phyloP scores from a whole-genome alignment of 495 filamentous ascomycete species.

The Hyaloscypha bicolor region DNA sequence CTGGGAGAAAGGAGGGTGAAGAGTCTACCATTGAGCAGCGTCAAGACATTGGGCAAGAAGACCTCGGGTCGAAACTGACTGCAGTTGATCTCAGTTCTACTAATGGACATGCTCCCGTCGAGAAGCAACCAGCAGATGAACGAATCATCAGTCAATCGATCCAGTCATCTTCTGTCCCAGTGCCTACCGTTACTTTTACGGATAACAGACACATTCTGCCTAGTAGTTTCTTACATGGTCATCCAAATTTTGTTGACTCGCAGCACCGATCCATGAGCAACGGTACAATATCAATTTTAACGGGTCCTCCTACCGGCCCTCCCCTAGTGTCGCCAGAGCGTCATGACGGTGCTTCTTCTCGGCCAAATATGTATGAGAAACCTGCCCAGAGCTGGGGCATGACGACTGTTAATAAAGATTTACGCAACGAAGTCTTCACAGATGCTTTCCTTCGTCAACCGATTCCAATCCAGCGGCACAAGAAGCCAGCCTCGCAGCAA shows the following conservation, averaged over 20 bases:
- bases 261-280: conserved; percentile 26
- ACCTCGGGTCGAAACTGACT: not conserved
- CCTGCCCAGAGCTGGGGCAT: conserved; percentile 85
- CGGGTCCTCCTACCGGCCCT: not conserved
- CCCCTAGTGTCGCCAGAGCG: not conserved
- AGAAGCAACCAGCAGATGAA: conserved; percentile 27
- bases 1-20: conserved; percentile 40
- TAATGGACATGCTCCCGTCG: conserved; percentile 7
- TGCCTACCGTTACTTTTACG: conserved; percentile 92
- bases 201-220: conserved; percentile 97
- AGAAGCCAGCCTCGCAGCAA: conserved; percentile 64
- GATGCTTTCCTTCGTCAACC: conserved; percentile 90
- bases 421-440: conserved; percentile 90
- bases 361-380: conserved; percentile 49
- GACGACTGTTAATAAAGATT: conserved; percentile 86
- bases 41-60: conserved; percentile 15
- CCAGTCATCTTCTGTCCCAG: conserved; percentile 45
- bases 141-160: conserved; percentile 82
- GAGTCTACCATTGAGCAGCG: conserved; percentile 32
- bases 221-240: conserved; percentile 64
- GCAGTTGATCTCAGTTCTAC: conserved; percentile 13
- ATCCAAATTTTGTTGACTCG: conserved; percentile 17
- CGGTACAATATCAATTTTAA: conserved; percentile 6
- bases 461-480: conserved; percentile 59
- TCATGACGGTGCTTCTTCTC: conserved; percentile 15